Base-by-base conservation (phyloP, 768 basidiomycete species). In the Rhodocollybia butyracea region DNA sequence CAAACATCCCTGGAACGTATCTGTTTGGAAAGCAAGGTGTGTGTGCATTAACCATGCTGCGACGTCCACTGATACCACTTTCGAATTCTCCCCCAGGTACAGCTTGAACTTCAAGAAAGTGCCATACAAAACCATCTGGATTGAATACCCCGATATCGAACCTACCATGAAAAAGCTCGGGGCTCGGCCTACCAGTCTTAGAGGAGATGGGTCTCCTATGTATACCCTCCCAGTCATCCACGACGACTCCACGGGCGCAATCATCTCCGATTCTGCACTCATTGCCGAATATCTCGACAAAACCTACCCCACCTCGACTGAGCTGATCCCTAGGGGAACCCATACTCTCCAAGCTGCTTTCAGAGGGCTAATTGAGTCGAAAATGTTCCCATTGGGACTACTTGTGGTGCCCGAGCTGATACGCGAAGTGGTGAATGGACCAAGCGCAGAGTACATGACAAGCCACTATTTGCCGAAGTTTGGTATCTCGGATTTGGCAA, bases 271-370 rank as follows among this genome's bases (percentile, higher is more conserved):
- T 32, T 82, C 81, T 0, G 58, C 66, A 39, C 61, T 58, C 26
- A 83, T 84, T 55, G 80, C 78, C 0, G 58, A 68, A 15, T 82
- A 84, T 63, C 70, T 84, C 55, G 83, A 84, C 51, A 64, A 67
- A 2, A 68, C 70, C 1, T 84, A 82, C 59, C 78, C 82, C 0
- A 65, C 70, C 43, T 69, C 74, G 0, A 75, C 74, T 2, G 59
- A 45, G 6, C 61, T 82, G 21, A 62, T 81, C 57, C 76, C 74
- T 0, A 17, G 50, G 3, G 74, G 73, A n/a, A 72, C 69, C 0
- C 75, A 1, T 78, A 78, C 60, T n/a, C n/a, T n/a, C n/a, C n/a
- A n/a, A n/a, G n/a, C n/a, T n/a, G n/a, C n/a, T n/a, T n/a, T n/a
- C n/a, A 43, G 59, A 0, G 53, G 62, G 6, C 62, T 62, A 3